Evolutionary conservation across 106 monocot species (phyloP).

Genomic region (Posidonia australis): DNA sequence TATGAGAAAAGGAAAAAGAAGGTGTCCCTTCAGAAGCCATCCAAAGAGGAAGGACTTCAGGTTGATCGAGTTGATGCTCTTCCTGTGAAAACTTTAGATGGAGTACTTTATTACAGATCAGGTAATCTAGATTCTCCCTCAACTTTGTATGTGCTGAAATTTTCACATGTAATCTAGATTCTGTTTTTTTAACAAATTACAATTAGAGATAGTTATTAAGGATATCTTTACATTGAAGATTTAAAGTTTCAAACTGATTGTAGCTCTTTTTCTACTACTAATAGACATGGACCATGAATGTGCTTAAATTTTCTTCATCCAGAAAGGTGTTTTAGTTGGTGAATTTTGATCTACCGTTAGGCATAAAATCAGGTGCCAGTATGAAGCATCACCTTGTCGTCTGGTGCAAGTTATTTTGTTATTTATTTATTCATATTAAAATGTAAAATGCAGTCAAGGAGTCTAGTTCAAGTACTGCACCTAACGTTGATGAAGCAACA

Average conservation of each 20-base stretch:
- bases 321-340: too few species aligned
- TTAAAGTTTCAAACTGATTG: too few species aligned
- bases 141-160: not conserved
- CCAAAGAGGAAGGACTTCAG: conserved; percentile 30
- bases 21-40: conserved; percentile 16
- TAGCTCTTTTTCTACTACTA: too few species aligned
- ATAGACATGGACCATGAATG: too few species aligned
- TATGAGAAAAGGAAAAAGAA: conserved; percentile 73
- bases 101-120: conserved; percentile 47
- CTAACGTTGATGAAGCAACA: conserved; percentile 27
- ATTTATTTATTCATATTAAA: not conserved
- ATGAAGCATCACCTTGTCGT: not conserved
- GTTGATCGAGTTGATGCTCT: conserved; percentile 84
- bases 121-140: conserved; percentile 15
- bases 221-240: too few species aligned
- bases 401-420: not conserved
- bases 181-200: too few species aligned
- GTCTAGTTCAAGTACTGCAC: conserved; percentile 11
- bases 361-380: too few species aligned
- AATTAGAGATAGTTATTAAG: too few species aligned
- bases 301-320: too few species aligned
- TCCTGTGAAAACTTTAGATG: conserved; percentile 78
- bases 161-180: not conserved
- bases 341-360: too few species aligned
- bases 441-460: conserved; percentile 28